phyloP scores from a whole-genome alignment of 1,284 basidiomycete species.

The Paramarasmius palmivorus region DNA sequence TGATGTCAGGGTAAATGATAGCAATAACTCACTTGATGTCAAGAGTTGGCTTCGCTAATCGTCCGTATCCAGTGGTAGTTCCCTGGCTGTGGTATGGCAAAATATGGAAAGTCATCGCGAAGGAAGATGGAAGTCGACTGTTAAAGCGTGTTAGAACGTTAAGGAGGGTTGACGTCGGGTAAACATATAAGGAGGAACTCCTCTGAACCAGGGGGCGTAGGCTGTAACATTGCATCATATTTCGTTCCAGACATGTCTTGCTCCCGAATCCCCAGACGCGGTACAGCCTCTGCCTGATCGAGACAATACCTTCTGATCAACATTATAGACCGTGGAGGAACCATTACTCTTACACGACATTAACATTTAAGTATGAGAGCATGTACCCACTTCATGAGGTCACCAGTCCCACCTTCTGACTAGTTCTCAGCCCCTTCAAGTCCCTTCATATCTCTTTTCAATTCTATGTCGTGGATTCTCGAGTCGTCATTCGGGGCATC shows the following conservation, averaged over 20 bases:
- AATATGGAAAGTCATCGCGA: conserved; percentile 5
- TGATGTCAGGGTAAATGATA: not conserved
- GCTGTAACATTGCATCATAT: no score
- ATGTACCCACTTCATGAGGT: no score
- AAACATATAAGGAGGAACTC: not conserved
- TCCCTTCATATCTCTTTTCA: not conserved
- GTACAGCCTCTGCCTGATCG: no score
- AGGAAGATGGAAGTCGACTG: not conserved
- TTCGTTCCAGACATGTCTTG: no score
- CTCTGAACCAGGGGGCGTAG: not conserved
- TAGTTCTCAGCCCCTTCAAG: not conserved
- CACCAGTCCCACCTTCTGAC: no score
- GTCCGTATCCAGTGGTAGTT: not conserved
- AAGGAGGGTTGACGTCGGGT: no score
- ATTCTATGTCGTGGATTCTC: not conserved
- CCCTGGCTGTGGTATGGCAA: not conserved
- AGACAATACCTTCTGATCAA: no score
- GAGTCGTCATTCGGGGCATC: no score
- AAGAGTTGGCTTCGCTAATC: not conserved
- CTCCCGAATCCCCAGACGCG: no score
- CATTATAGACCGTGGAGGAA: no score
- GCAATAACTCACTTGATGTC: conserved; percentile 7
- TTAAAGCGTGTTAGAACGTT: not conserved
- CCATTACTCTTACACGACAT: no score
- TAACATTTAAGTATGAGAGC: no score